Base-by-base conservation (phyloP, 306 rosid species). In the Potentilla sterilis region DNA sequence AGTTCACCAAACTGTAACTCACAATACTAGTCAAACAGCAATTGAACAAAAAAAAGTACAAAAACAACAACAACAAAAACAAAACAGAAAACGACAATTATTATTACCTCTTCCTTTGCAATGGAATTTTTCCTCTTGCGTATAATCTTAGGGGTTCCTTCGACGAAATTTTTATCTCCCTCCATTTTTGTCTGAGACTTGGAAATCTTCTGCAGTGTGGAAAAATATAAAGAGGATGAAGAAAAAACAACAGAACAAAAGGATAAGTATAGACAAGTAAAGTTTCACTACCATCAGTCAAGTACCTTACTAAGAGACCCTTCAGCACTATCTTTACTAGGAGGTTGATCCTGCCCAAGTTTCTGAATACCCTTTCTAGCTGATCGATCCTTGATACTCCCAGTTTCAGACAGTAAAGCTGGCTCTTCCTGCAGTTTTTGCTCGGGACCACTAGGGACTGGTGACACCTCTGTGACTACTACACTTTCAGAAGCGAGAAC, bases 251-350 rank as follows among this genome's bases (percentile, higher is more conserved):
- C 6, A 54, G 70, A 76, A 46, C 9, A 61, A 63, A 64, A 16
- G 38, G 2, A 52, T 18, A 69, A 18, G 35, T 40, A 24, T 14
- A 42, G 37, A 28, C 35, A 40, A 43, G 57, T 58, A 46, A 78
- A 76, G 49, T 61, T 41, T 46, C 19, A 63, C 41, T 18, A 49
- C 40, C 69, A 16, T 43, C 47, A 18, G 69, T 13, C 22, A 58
- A 16, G 66, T 88, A 88, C 91, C 89, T 89, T 81, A 67, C 55
- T 69, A 59, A 70, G 28, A 52, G 84, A 82, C 54, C 79, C 83
- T 78, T 79, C 80, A 78, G 73, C 70, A 80, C 68, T 48, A 75
- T 77, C 86, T 32, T 71, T 83, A 52, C 63, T 66, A 75, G 74
- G 48, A 75, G 78, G 75, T 62, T 59, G 70, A 65, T 72, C 70